phyloP scores from a whole-genome alignment of 805 yeast species.

The Yarrowia hollandica region DNA sequence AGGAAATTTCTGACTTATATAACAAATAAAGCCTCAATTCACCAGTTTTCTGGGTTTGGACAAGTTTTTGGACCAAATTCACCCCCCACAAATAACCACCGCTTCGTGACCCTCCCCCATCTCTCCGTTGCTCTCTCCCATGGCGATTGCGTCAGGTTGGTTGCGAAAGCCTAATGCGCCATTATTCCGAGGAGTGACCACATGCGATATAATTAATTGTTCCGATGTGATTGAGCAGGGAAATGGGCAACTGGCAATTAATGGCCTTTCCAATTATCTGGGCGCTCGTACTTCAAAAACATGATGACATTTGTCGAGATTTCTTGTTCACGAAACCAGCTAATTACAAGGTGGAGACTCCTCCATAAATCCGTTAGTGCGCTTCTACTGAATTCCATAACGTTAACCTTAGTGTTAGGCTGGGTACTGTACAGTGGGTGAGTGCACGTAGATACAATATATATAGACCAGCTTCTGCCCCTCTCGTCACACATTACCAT shows the following conservation, averaged over 20 bases:
- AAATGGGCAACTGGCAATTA: no score
- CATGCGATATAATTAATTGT: not conserved
- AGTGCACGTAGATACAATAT: not conserved
- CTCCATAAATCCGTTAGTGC: not conserved
- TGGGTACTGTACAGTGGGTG: not conserved
- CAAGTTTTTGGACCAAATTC: no score
- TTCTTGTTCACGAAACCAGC: no score
- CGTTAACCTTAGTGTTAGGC: conserved; percentile 14
- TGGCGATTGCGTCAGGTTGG: conserved; percentile 12
- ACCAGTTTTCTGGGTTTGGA: not conserved
- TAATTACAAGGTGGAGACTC: not conserved
- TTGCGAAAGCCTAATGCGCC: conserved; percentile 18
- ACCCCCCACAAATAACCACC: no score
- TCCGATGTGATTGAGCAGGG: not conserved
- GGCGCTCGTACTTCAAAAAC: no score
- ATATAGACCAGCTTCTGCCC: not conserved
- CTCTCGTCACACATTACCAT: not conserved
- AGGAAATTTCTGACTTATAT: no score
- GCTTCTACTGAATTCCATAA: conserved; percentile 21
- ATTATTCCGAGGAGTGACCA: conserved; percentile 1
- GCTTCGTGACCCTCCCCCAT: not conserved
- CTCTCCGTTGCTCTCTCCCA: not conserved
- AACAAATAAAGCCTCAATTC: no score
- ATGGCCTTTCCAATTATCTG: no score
- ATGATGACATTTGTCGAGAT: no score